Evolutionary conservation across 2,329 filamentous ascomycete species (phyloP).

Genomic region (Simplicillium sp.): DNA sequence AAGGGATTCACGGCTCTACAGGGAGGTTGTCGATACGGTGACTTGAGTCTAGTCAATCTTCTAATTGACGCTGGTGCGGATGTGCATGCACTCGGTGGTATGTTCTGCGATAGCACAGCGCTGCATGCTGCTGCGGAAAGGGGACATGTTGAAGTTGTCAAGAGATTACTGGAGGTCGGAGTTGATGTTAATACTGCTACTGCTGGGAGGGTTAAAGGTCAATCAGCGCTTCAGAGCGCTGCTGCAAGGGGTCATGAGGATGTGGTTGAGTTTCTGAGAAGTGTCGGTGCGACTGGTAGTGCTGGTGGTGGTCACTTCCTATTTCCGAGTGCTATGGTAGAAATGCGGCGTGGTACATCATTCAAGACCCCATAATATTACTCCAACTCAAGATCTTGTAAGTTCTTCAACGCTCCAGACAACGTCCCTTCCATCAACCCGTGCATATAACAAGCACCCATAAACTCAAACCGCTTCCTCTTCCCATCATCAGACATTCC

Average conservation of each 20-base stretch:
- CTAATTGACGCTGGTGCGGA: conserved; percentile 13
- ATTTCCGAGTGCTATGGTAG: too few species aligned
- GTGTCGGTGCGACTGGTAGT: too few species aligned
- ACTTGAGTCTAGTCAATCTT: conserved; percentile 18
- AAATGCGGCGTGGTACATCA: too few species aligned
- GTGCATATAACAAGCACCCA: neutral
- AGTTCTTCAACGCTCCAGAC: too few species aligned
- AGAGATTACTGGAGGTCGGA: neutral
- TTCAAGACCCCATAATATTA: too few species aligned
- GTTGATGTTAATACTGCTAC: too few species aligned
- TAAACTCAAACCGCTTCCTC: neutral
- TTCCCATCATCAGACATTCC: neutral
- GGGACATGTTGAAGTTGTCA: conserved; percentile 7
- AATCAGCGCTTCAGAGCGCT: too few species aligned
- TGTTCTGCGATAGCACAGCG: conserved; percentile 9
- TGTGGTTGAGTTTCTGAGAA: too few species aligned
- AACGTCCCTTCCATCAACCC: conserved; percentile 1
- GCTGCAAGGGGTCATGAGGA: too few species aligned
- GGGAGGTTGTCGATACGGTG: conserved; percentile 20
- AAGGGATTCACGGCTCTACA: conserved; percentile 22
- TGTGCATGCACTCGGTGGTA: conserved; percentile 13
- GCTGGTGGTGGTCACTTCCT: too few species aligned
- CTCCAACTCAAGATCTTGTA: too few species aligned
- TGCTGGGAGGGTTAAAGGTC: too few species aligned
- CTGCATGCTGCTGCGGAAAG: conserved; percentile 10